phyloP scores from a whole-genome alignment of 164 flowering plant genomes.

The Vitis cinerea region DNA sequence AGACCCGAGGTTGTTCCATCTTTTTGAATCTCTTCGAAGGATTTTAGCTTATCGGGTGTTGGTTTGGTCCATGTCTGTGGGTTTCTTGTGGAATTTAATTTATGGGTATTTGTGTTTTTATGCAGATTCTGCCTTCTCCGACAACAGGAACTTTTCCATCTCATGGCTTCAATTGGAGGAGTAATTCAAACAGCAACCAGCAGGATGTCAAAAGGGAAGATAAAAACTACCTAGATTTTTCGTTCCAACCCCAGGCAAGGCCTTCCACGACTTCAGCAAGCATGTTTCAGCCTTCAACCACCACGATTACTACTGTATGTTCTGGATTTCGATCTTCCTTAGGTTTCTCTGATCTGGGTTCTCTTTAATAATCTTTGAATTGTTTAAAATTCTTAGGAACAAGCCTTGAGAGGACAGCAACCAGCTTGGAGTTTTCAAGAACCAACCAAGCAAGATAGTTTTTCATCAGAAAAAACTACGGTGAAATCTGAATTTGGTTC shows the following conservation, averaged over 20 bases:
- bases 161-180: slow-evolving; percentile 44
- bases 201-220: slow-evolving; percentile 37
- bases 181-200: slow-evolving; percentile 21
- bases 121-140: slow-evolving; percentile 66
- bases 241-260: slow-evolving; percentile 42
- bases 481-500: slow-evolving; percentile 27
- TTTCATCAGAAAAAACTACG: slow-evolving; percentile 17
- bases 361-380: neutral
- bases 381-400: slow-evolving; percentile 14
- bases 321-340: neutral
- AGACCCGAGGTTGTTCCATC: neutral
- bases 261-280: slow-evolving; percentile 15
- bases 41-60: neutral
- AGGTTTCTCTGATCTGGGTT: neutral
- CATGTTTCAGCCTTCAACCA: slow-evolving; percentile 18
- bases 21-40: neutral
- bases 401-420: slow-evolving; percentile 13
- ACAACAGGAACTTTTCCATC: slow-evolving; percentile 59
- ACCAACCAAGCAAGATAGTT: slow-evolving; percentile 19
- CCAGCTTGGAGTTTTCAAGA: slow-evolving; percentile 34
- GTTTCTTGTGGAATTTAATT: neutral
- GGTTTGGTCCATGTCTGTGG: too few species aligned
- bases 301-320: slow-evolving; percentile 21
- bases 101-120: neutral
- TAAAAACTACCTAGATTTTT: slow-evolving; percentile 41